Percentiles rank a stretch among this genome's conserved stretches.
Evolutionary conservation across 345 rosid genomes (phyloP).

Genomic region (Aethionema arabicum): DNA sequence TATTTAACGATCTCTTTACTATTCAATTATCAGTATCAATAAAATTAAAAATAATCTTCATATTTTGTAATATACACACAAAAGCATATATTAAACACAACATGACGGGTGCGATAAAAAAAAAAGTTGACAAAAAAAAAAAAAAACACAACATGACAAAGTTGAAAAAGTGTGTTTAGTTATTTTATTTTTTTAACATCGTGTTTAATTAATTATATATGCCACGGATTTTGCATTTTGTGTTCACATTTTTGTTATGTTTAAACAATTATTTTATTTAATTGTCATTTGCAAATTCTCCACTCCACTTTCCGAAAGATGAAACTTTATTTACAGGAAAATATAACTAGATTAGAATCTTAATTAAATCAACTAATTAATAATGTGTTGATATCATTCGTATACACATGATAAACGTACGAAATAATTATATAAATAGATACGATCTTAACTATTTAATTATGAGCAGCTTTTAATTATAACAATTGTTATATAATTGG

Average conservation of each 20-base stretch:
- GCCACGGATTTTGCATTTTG: neutral
- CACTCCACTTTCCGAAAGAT: neutral
- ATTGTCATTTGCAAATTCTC: neutral
- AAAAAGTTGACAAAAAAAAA: too few species aligned
- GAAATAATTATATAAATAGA: too few species aligned
- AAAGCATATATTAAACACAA: neutral
- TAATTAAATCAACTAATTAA: too few species aligned
- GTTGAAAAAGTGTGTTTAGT: neutral
- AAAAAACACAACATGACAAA: neutral
- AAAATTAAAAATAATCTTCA: too few species aligned
- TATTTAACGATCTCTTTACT: neutral
- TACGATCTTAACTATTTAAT: neutral
- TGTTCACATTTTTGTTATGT: neutral
- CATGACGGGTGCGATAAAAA: too few species aligned
- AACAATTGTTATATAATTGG: constrained; percentile 8
- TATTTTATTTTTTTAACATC: too few species aligned
- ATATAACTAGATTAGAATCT: neutral
- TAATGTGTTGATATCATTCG: too few species aligned
- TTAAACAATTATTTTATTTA: too few species aligned
- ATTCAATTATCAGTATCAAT: neutral
- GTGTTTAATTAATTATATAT: neutral
- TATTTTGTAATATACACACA: too few species aligned
- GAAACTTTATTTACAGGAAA: neutral
- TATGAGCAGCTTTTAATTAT: constrained; percentile 12
- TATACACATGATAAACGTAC: too few species aligned